These are phyloP conservation scores for Hyphopichia fennica DNA, from an alignment of 1,139 yeast species.

Conservation along the genomic window DNA sequence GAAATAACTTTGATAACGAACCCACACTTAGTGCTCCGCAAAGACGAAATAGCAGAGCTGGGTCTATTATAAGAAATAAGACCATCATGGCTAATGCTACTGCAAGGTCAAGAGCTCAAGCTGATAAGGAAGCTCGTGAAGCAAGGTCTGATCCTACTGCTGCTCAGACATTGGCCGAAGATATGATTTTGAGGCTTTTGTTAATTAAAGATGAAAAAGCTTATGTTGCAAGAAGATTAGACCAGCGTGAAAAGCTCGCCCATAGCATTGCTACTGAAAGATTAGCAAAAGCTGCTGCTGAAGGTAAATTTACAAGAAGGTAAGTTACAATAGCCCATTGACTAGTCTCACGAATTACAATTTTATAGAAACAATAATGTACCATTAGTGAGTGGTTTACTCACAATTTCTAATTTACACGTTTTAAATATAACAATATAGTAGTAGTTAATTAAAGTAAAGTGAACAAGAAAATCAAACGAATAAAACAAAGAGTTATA, in stretches of 20 bases:
- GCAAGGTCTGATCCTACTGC: conserved; percentile 57
- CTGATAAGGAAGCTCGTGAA: conserved; percentile 49
- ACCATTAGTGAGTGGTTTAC: neutral
- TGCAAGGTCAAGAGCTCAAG: conserved; percentile 54
- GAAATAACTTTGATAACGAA: conserved; percentile 31
- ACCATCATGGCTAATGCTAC: conserved; percentile 78
- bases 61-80: conserved; percentile 60
- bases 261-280: conserved; percentile 66
- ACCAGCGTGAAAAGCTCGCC: conserved; percentile 62
- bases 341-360: too few relatives aligned
- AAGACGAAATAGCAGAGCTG: conserved; percentile 38
- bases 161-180: conserved; percentile 61
- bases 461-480: conserved; percentile 1
- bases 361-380: neutral
- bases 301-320: conserved; percentile 27
- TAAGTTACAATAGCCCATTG: neutral
- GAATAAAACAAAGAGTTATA: neutral
- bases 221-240: conserved; percentile 55
- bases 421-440: conserved; percentile 4
- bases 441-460: neutral
- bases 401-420: neutral
- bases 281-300: conserved; percentile 46
- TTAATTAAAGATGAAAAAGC: conserved; percentile 42
- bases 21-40: conserved; percentile 4
- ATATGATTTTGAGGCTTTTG: conserved; percentile 63